Evolutionary conservation across 257 asterid species (phyloP).

Genomic region (Solanum habrochaites): DNA sequence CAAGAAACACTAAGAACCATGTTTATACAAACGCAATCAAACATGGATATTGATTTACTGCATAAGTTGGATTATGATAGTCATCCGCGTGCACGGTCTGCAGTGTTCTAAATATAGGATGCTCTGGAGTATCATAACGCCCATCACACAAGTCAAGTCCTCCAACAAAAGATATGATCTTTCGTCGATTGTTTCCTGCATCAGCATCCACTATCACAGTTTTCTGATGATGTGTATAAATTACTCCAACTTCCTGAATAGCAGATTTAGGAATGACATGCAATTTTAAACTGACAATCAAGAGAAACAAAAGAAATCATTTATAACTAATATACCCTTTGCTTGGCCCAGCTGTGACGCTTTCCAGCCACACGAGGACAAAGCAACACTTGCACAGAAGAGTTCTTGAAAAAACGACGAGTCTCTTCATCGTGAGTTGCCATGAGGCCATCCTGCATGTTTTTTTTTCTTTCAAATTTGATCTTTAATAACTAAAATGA

Average conservation of each 20-base stretch:
- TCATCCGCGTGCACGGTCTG: slow-evolving; percentile 67
- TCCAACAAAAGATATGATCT: slow-evolving; percentile 74
- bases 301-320: not conserved
- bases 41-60: slow-evolving; percentile 31
- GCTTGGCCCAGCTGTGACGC: slow-evolving; percentile 91
- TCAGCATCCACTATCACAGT: slow-evolving; percentile 93
- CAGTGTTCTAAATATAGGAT: slow-evolving; percentile 64
- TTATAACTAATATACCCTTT: slow-evolving; percentile 38
- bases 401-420: slow-evolving; percentile 79
- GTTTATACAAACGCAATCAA: not conserved
- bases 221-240: slow-evolving; percentile 97
- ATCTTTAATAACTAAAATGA: not conserved
- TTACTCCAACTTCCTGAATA: slow-evolving; percentile 84
- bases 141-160: slow-evolving; percentile 96
- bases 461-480: not conserved
- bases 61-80: slow-evolving; percentile 85
- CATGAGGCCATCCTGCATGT: slow-evolving; percentile 87
- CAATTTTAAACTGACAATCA: not conserved
- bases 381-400: slow-evolving; percentile 95
- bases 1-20: not conserved
- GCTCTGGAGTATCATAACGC: slow-evolving; percentile 82
- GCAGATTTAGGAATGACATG: not conserved
- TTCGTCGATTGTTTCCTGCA: slow-evolving; percentile 72
- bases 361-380: slow-evolving; percentile 96
- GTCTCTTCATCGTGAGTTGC: slow-evolving; percentile 96